Conservation (phyloP, 2,329 filamentous ascomycete genomes). For the Coniella vitis region DNA sequence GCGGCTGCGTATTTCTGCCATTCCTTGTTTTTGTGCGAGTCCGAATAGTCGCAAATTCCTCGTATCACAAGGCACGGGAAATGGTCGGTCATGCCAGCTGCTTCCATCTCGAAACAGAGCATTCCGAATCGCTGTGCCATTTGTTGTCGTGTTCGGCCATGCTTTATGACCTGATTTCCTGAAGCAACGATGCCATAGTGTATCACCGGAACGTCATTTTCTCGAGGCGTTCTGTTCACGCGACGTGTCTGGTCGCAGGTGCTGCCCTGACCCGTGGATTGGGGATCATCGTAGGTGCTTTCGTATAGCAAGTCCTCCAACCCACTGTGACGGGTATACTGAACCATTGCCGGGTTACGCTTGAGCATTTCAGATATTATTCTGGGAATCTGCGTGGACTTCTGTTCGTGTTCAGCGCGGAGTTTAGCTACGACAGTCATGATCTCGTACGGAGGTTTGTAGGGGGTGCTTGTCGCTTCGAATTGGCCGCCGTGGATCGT, state of each 20-base stretch:
- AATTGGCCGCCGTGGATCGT: not conserved
- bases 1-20: slow-evolving; percentile 26
- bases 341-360: not conserved
- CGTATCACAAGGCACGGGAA: slow-evolving; percentile 27
- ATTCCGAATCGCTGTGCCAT: not conserved
- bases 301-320: not conserved
- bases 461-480: not conserved
- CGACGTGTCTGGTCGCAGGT: not conserved
- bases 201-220: not conserved
- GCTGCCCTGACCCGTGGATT: not conserved
- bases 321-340: not conserved
- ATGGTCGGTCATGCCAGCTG: slow-evolving; percentile 23
- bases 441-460: not conserved
- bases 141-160: not conserved
- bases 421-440: not conserved
- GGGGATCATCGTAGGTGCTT: not conserved
- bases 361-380: not conserved
- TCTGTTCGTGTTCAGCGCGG: not conserved
- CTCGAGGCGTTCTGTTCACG: not conserved
- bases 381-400: not conserved
- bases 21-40: slow-evolving; percentile 26
- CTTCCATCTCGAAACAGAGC: slow-evolving; percentile 23
- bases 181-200: not conserved
- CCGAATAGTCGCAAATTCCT: slow-evolving; percentile 31
- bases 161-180: slow-evolving; percentile 2